Evolutionary conservation across 1,139 yeast genomes (phyloP).

Genomic region (Candida dubliniensis): DNA sequence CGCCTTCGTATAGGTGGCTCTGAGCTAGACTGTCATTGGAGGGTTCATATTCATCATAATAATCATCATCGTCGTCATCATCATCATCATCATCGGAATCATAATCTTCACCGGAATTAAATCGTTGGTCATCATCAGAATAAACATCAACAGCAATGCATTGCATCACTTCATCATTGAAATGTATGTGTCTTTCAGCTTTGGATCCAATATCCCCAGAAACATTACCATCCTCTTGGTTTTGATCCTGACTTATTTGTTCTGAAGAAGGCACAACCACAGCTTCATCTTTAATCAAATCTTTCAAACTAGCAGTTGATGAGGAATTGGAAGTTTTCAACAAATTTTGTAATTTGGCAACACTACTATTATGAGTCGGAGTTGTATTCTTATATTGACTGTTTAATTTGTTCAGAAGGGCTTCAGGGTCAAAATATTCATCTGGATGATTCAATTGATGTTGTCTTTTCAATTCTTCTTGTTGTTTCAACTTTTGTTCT

Average conservation of each 20-base stretch:
- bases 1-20: constrained; percentile 41
- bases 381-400: constrained; percentile 45
- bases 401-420: constrained; percentile 59
- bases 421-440: constrained; percentile 55
- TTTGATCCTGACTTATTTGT: constrained; percentile 6
- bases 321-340: constrained; percentile 11
- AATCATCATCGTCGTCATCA: constrained; percentile 21
- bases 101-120: constrained; percentile 30
- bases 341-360: constrained; percentile 16
- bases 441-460: constrained; percentile 22
- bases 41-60: constrained; percentile 50
- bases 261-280: constrained; percentile 6
- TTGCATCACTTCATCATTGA: constrained; percentile 90
- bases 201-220: constrained; percentile 1
- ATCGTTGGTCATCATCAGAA: constrained; percentile 33
- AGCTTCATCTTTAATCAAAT: constrained; percentile 3
- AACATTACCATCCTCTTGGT: constrained; percentile 14
- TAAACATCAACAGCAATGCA: constrained; percentile 67
- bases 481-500: constrained; percentile 17
- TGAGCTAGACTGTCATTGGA: constrained; percentile 89
- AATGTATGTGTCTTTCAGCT: constrained; percentile 69
- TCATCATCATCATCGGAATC: constrained; percentile 36
- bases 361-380: constrained; percentile 13
- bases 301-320: constrained; percentile 5
- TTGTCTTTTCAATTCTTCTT: constrained; percentile 18